Conservation (phyloP, 2,329 filamentous ascomycete species). For the Aspergillus pseudoglaucus region DNA sequence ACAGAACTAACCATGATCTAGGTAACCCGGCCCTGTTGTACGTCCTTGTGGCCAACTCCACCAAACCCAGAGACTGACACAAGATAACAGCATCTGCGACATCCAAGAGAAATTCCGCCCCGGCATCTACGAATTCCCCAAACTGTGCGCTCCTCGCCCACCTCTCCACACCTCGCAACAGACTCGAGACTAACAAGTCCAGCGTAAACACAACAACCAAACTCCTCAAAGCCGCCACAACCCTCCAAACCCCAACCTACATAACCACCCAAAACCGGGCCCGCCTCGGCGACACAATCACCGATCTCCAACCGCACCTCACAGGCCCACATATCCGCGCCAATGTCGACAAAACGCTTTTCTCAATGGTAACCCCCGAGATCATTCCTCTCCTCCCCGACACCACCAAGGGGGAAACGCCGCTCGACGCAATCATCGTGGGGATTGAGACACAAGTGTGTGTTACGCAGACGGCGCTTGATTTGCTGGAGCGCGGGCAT, state of each 20-base stretch:
- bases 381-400: conserved; percentile 42
- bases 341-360: conserved; percentile 76
- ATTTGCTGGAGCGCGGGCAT: conserved; percentile 68
- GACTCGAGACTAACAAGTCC: not conserved
- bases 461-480: conserved; percentile 84
- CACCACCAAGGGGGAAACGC: conserved; percentile 25
- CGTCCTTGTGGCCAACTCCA: conserved; percentile 6
- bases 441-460: conserved; percentile 95
- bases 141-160: conserved; percentile 52
- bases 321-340: conserved; percentile 42
- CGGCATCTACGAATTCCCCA: conserved; percentile 78
- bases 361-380: conserved; percentile 77
- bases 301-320: conserved; percentile 58
- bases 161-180: no score
- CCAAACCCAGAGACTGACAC: conserved; percentile 1
- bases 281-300: conserved; percentile 72
- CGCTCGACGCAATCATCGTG: conserved; percentile 65
- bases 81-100: conserved; percentile 68
- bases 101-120: conserved; percentile 87
- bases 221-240: conserved; percentile 53
- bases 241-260: conserved; percentile 63
- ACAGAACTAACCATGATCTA: conserved; percentile 10
- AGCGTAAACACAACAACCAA: conserved; percentile 63
- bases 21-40: conserved; percentile 45
- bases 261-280: conserved; percentile 78